Conservation (phyloP, 2,329 filamentous ascomycete genomes). For the Lasiodiplodia citricola region DNA sequence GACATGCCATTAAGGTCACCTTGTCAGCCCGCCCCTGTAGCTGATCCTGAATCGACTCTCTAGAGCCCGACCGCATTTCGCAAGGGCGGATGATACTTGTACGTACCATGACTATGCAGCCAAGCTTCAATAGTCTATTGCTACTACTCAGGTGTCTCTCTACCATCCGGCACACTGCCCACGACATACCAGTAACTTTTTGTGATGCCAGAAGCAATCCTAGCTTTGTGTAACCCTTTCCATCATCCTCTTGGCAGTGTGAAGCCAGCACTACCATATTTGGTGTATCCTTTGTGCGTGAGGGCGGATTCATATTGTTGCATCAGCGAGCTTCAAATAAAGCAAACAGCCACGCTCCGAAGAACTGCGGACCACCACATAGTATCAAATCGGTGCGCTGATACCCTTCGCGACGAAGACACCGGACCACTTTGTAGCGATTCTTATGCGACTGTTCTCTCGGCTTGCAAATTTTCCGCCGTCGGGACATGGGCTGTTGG, state of each 20-base stretch:
- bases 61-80: background rate
- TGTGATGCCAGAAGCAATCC: background rate
- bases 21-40: background rate
- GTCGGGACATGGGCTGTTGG: background rate
- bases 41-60: background rate
- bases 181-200: background rate
- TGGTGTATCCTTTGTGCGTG: background rate
- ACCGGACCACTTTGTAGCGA: background rate
- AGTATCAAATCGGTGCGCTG: background rate
- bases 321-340: background rate
- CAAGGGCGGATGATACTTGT: background rate
- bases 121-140: background rate
- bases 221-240: conserved; percentile 1
- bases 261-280: background rate
- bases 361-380: background rate
- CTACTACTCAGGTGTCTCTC: background rate
- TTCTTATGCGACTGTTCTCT: background rate
- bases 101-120: background rate
- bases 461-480: background rate
- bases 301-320: background rate
- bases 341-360: background rate
- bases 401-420: background rate
- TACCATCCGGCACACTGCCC: no score
- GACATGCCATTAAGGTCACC: background rate
- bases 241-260: background rate